Base-by-base conservation (phyloP, 108 stramenopile genomes). In the Stephanodiscus triporus region DNA sequence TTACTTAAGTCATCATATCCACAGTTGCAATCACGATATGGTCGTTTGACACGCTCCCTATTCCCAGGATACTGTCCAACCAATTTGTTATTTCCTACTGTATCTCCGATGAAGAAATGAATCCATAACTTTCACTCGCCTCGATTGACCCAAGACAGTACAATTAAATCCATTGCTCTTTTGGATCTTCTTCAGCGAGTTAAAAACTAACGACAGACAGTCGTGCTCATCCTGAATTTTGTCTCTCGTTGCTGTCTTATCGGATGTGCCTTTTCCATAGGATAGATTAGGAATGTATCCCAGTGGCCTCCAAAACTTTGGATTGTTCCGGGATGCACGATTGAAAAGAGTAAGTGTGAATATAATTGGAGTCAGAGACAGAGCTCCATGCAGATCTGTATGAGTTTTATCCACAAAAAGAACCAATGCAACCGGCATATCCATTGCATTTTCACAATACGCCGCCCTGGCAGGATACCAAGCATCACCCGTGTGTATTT, bases 201-300 rank as follows among this genome's bases (percentile, higher is more conserved):
- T 22, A 26, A 53, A 53, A 22, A 26, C 51, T 20, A 53, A 53
- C 6, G 51, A 22, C 20, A 53, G 2, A 8, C 51, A 53, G 9
- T 53, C 24, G 9, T 53, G 51, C 24, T 53, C 51, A 53, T 53
- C 51, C 24, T 53, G 51, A 8, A 53, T 53, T 53, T 53, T 53
- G 24, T 53, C 24, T 24, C 51, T 1, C 20, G 51, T 24, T 8
- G 51, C 20, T 20, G 8, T 24, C 51, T 53, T 53, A 22, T 24
- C 51, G 24, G 23, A 22, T 24, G 51, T 24, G 24, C 24, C 24
- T 26, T 53, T 36, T 16, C 16, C 49, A 29, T 50, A 68, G 51
- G 30, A 36, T 14, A 69, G 32, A 17, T 69, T 38, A 30, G 68
- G 68, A 32, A 69, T 57, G 34, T 55, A 69, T 40, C 32, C 68